These are phyloP conservation scores for Tricholoma furcatifolium DNA, from an alignment of 768 basidiomycete species.

Conservation along the genomic window DNA sequence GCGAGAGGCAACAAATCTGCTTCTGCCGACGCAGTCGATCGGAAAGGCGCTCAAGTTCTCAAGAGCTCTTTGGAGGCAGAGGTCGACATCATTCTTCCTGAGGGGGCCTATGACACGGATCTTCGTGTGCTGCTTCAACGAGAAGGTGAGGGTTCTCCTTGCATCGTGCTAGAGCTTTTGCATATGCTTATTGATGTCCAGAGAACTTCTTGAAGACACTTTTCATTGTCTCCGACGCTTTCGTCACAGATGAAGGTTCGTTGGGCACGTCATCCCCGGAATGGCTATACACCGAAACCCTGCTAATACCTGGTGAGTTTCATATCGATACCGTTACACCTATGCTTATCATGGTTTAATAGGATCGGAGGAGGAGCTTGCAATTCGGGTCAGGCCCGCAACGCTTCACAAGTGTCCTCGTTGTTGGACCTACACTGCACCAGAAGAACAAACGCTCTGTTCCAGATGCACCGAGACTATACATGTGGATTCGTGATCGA, in stretches of 20 bases:
- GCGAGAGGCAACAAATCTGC: constrained; percentile 76
- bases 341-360: background rate
- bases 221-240: constrained; percentile 79
- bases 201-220: constrained; percentile 67
- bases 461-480: constrained; percentile 50
- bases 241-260: constrained; percentile 45
- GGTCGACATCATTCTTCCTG: constrained; percentile 59
- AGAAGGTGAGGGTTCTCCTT: constrained; percentile 40
- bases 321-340: background rate
- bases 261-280: constrained; percentile 34
- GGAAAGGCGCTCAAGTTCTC: constrained; percentile 40
- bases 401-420: constrained; percentile 75
- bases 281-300: constrained; percentile 50
- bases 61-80: constrained; percentile 77
- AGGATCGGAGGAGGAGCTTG: constrained; percentile 33
- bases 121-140: constrained; percentile 36
- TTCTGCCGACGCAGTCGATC: background rate
- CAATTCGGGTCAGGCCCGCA: constrained; percentile 63
- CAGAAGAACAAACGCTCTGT: constrained; percentile 55
- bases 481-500: background rate
- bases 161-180: background rate
- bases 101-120: constrained; percentile 21
- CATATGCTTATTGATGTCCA: constrained; percentile 24
- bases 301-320: constrained; percentile 46
- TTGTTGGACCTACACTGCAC: constrained; percentile 81